Base-by-base conservation (phyloP, 768 basidiomycete species). In the Hericium coralloides region DNA sequence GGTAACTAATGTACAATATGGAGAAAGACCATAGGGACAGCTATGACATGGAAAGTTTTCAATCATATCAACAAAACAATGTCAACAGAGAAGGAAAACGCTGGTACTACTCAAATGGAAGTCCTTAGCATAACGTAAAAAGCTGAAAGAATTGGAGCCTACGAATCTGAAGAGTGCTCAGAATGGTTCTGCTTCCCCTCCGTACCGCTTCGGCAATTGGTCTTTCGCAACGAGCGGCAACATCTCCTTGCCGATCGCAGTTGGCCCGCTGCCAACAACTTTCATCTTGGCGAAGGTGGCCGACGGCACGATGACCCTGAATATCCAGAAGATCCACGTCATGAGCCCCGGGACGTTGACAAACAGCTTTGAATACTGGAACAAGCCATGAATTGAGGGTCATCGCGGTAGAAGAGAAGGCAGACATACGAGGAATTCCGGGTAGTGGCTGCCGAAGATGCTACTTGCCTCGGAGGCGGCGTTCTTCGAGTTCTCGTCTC, bases 281-380 rank as follows among this genome's bases (percentile, higher is more conserved):
- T 75, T 72, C 85, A 92, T 88, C 76, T 92, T 92, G 8, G 84
- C 83, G 37, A 89, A 66, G n/a, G 90, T 92, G 26, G 79, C 79
- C 7, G 86, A 68, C 1, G 89, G 79, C 14, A 92, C 67, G 60
- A 92, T 66, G 0, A 88, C 78, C 66, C 85, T 92, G 76, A 92
- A 91, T 20, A 73, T 58, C 89, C 89, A 92, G 72, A 89, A 92
- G 58, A 92, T 77, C 89, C 89, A 92, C 41, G 83, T 79, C 62
- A 91, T 75, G 57, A 88, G 64, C 2, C 80, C 79, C 0, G 90
- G 90, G 12, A 92, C 88, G 63, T 89, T 89, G 65, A 92, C 76
- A 65, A 92, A 92, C 72, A 84, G 88, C 67, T 92, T 92, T 66
- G 78, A 79, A 64, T 80, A 77, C 85, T 87, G 60, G 20, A 14